These are phyloP conservation scores for Leccinum subgranulosum DNA, from an alignment of 768 basidiomycete genomes.

Conservation along the genomic window DNA sequence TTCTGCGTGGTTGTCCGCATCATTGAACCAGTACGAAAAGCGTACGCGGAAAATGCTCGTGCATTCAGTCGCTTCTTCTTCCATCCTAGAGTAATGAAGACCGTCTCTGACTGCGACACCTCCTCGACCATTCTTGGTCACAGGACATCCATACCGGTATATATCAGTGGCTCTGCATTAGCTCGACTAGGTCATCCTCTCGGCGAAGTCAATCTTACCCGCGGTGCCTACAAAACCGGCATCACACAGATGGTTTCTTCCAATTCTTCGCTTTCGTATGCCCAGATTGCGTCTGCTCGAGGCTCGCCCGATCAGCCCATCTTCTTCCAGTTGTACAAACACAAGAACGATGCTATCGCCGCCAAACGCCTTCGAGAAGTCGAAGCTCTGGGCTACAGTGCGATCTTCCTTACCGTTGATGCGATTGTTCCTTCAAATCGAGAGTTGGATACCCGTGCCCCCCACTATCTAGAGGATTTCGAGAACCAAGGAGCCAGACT, in stretches of 20 bases:
- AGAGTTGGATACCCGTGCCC: slow-evolving; percentile 66
- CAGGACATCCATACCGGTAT: slow-evolving; percentile 71
- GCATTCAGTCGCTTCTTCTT: slow-evolving; percentile 90
- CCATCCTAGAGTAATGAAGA: slow-evolving; percentile 73
- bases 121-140: slow-evolving; percentile 75
- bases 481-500: slow-evolving; percentile 38
- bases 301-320: slow-evolving; percentile 55
- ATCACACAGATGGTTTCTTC: slow-evolving; percentile 87
- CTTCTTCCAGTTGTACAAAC: slow-evolving; percentile 88
- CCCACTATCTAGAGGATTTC: slow-evolving; percentile 54
- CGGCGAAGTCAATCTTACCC: slow-evolving; percentile 84
- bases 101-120: slow-evolving; percentile 60
- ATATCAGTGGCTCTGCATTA: slow-evolving; percentile 79
- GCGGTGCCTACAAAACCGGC: slow-evolving; percentile 58
- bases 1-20: slow-evolving; percentile 13
- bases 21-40: slow-evolving; percentile 33
- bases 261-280: slow-evolving; percentile 68
- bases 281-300: slow-evolving; percentile 56
- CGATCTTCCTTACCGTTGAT: slow-evolving; percentile 91
- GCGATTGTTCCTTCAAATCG: slow-evolving; percentile 81
- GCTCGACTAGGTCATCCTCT: slow-evolving; percentile 86
- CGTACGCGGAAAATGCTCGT: slow-evolving; percentile 63
- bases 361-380: slow-evolving; percentile 69
- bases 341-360: slow-evolving; percentile 62
- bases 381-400: slow-evolving; percentile 74